These are phyloP conservation scores for Pleurotus djamor DNA, from an alignment of 768 basidiomycete genomes.

Conservation along the genomic window DNA sequence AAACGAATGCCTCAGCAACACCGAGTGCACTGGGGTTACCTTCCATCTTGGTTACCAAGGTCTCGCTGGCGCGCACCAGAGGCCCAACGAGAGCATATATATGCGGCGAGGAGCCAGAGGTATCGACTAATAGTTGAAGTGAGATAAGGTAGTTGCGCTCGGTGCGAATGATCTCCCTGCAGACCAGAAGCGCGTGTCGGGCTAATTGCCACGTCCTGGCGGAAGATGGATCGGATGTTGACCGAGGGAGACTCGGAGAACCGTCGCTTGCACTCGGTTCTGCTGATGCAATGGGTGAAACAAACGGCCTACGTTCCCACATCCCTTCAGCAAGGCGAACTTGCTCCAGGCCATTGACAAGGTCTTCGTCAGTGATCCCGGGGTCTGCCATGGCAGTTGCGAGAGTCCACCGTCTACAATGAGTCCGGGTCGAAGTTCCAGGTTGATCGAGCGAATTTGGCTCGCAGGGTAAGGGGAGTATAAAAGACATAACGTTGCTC, in stretches of 20 bases:
- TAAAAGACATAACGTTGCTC: constrained; percentile 6
- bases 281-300: constrained; percentile 7
- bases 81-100: constrained; percentile 51
- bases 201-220: constrained; percentile 32
- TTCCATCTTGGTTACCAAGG: constrained; percentile 47
- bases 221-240: constrained; percentile 9
- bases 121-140: constrained; percentile 28
- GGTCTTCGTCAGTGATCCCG: constrained; percentile 45
- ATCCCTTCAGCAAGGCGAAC: constrained; percentile 29
- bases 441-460: background rate
- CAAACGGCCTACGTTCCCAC: constrained; percentile 6
- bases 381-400: constrained; percentile 51
- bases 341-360: constrained; percentile 45
- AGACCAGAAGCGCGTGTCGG: constrained; percentile 33
- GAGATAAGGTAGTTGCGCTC: constrained; percentile 40
- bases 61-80: constrained; percentile 49
- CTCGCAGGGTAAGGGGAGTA: constrained; percentile 4
- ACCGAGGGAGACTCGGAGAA: background rate
- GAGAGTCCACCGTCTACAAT: constrained; percentile 32
- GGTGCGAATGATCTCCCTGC: constrained; percentile 39
- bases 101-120: constrained; percentile 45
- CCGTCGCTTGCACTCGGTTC: background rate
- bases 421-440: background rate
- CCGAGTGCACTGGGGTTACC: constrained; percentile 65
- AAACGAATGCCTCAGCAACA: constrained; percentile 58